These are phyloP conservation scores for Alectoria sarmentosa DNA, from an alignment of 495 filamentous ascomycete species.

Conservation along the genomic window DNA sequence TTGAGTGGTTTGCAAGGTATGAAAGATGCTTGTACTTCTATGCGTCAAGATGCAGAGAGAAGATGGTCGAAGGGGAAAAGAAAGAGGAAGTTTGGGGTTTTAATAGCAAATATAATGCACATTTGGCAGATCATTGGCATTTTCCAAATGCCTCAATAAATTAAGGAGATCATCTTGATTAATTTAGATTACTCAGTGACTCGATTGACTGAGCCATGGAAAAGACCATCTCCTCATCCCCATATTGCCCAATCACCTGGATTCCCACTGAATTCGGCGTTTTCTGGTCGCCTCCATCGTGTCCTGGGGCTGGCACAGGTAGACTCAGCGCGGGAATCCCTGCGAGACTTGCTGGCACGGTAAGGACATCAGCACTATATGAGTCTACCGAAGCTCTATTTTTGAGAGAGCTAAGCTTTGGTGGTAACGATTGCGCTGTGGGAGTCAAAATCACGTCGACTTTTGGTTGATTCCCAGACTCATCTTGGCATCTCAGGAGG, in stretches of 20 bases:
- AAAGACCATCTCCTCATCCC: slow-evolving; percentile 66
- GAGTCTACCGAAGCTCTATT: slow-evolving; percentile 45
- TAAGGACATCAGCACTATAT: slow-evolving; percentile 92
- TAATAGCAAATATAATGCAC: not conserved
- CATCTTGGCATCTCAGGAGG: slow-evolving; percentile 44
- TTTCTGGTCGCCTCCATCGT: slow-evolving; percentile 27
- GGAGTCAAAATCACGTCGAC: slow-evolving; percentile 89
- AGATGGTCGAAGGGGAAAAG: not conserved
- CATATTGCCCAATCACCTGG: slow-evolving; percentile 88
- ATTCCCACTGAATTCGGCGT: slow-evolving; percentile 50
- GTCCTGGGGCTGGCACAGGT: slow-evolving; percentile 47
- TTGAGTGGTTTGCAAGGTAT: not conserved
- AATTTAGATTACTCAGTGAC: slow-evolving; percentile 9
- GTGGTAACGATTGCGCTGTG: slow-evolving; percentile 73
- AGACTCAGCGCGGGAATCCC: slow-evolving; percentile 85
- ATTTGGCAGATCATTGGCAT: not conserved
- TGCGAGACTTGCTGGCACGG: slow-evolving; percentile 88
- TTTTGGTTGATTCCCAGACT: slow-evolving; percentile 41
- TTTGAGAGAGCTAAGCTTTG: slow-evolving; percentile 47
- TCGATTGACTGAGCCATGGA: slow-evolving; percentile 45
- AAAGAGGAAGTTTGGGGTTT: not conserved
- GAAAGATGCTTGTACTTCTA: not conserved
- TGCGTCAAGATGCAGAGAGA: not conserved
- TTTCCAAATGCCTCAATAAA: not conserved
- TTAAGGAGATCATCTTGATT: not conserved